These are phyloP conservation scores for Dianthus caryophyllus DNA, from an alignment of 148 eudicot genomes.

Conservation along the genomic window DNA sequence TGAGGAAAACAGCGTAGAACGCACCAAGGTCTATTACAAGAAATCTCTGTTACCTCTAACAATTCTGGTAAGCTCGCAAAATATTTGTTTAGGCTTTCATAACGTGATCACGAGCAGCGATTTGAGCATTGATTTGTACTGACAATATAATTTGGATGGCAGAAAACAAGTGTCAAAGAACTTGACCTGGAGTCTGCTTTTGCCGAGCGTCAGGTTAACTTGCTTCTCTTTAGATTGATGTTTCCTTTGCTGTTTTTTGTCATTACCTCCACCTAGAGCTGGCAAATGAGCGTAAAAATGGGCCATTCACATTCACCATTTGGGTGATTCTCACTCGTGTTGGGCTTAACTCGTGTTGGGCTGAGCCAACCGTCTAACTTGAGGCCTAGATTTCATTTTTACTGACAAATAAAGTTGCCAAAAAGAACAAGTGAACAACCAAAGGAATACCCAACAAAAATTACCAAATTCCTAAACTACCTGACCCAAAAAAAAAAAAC, in stretches of 20 bases:
- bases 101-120: neutral
- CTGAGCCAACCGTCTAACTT: no score
- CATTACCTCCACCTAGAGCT: neutral
- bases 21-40: slow-evolving; percentile 55
- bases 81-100: neutral
- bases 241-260: neutral
- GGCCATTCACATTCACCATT: no score
- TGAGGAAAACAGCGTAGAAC: slow-evolving; percentile 59
- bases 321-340: no score
- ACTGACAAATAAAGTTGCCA: no score
- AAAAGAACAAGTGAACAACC: no score
- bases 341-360: no score
- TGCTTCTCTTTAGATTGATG: slow-evolving; percentile 7
- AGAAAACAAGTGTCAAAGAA: slow-evolving; percentile 85
- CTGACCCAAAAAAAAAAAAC: no score
- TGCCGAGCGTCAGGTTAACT: slow-evolving; percentile 84
- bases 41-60: slow-evolving; percentile 46
- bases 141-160: slow-evolving; percentile 20
- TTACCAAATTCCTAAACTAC: no score
- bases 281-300: no score
- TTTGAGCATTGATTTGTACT: neutral
- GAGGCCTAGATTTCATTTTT: no score
- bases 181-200: slow-evolving; percentile 93
- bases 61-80: slow-evolving; percentile 47
- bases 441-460: no score